These are phyloP conservation scores for Magnaporthiopsis poae DNA, from an alignment of 2,329 filamentous ascomycete species.

Conservation along the genomic window DNA sequence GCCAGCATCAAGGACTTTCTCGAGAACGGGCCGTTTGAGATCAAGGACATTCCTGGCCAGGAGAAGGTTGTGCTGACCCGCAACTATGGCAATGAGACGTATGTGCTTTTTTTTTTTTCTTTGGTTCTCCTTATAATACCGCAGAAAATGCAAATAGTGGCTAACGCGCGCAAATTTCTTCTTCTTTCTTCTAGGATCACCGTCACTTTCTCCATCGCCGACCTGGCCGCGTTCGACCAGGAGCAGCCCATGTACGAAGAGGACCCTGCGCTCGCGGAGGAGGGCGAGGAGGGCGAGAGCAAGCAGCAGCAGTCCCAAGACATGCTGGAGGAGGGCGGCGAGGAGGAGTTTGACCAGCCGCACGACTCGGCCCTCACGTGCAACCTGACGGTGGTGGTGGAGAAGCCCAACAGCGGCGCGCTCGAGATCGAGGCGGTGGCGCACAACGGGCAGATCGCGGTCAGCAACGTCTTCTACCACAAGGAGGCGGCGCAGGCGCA, in stretches of 20 bases:
- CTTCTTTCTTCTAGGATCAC: conserved; percentile 34
- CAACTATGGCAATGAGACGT: conserved; percentile 82
- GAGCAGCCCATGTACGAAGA: conserved; percentile 43
- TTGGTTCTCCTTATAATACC: background rate
- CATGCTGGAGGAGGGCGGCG: conserved; percentile 40
- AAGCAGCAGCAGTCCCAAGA: conserved; percentile 42
- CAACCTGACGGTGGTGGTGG: conserved; percentile 74
- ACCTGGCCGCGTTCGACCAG: conserved; percentile 59
- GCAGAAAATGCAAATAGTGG: background rate
- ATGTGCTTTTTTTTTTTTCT: conserved; percentile 25
- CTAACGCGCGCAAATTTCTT: conserved; percentile 10
- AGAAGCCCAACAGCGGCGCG: conserved; percentile 63
- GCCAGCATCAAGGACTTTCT: conserved; percentile 79
- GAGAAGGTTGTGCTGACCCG: conserved; percentile 81
- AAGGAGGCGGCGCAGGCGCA: conserved; percentile 67
- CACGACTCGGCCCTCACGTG: conserved; percentile 60
- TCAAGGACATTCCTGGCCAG: conserved; percentile 71
- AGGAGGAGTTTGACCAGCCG: conserved; percentile 41
- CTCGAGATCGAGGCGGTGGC: conserved; percentile 78
- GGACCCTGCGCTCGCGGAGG: conserved; percentile 44
- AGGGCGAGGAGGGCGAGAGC: conserved; percentile 27
- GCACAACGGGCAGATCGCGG: conserved; percentile 74
- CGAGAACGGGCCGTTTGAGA: conserved; percentile 73
- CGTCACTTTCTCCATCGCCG: conserved; percentile 74
- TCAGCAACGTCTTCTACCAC: conserved; percentile 88